Evolutionary conservation across 352 stramenopile species (phyloP).

Genomic region (Thalassiosira allenii): DNA sequence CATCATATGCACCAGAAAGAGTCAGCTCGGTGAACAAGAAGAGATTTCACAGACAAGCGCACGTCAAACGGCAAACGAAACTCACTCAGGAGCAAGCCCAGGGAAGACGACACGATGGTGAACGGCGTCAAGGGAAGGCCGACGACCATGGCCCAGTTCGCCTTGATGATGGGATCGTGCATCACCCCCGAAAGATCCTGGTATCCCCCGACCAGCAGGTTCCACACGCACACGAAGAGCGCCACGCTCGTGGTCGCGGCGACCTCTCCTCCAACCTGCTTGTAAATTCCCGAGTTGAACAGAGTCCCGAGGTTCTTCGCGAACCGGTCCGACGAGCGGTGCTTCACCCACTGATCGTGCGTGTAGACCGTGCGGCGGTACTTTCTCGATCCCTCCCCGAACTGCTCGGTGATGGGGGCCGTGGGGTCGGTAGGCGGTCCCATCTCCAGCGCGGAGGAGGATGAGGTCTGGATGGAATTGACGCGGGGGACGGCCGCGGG

Average conservation of each 20-base stretch:
- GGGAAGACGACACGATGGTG: constrained; percentile 25
- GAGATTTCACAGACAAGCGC: too few relatives aligned
- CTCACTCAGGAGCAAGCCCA: constrained; percentile 54
- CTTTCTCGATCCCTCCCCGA: constrained; percentile 63
- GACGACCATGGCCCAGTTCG: not conserved
- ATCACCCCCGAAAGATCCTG: constrained; percentile 31
- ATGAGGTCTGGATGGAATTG: not conserved
- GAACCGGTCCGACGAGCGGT: constrained; percentile 62
- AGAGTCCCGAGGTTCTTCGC: constrained; percentile 44
- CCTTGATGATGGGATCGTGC: constrained; percentile 32
- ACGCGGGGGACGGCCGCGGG: not conserved
- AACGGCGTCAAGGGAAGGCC: constrained; percentile 33
- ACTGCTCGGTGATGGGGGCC: constrained; percentile 30
- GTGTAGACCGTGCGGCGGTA: constrained; percentile 76
- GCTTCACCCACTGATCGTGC: constrained; percentile 68
- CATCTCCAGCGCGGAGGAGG: constrained; percentile 33
- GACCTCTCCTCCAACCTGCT: constrained; percentile 35
- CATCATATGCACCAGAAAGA: not conserved
- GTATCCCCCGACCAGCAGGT: constrained; percentile 31
- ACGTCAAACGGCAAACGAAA: constrained; percentile 29
- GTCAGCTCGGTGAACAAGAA: too few relatives aligned
- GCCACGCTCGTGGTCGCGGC: constrained; percentile 26
- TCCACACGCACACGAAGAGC: constrained; percentile 36
- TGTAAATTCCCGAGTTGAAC: constrained; percentile 42
- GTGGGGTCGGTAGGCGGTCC: constrained; percentile 26